These are phyloP conservation scores for Penicillium dipodomyicola DNA, from an alignment of 495 filamentous ascomycete species.

Conservation along the genomic window DNA sequence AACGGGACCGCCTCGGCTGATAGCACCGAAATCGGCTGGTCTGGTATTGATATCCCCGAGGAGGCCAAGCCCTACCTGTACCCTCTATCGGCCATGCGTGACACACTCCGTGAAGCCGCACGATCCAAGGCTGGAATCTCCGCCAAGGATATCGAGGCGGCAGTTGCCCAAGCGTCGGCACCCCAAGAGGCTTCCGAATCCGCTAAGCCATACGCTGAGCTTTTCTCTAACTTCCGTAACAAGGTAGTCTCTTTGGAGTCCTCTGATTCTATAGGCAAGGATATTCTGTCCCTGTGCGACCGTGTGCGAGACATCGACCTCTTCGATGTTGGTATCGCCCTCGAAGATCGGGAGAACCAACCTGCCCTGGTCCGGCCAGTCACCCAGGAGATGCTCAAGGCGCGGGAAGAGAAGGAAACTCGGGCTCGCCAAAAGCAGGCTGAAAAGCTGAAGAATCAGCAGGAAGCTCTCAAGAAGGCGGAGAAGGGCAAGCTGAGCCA, in stretches of 20 bases:
- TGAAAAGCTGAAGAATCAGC: constrained; percentile 56
- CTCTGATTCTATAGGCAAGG: constrained; percentile 48
- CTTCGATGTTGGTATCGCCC: constrained; percentile 75
- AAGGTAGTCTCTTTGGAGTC: constrained; percentile 47
- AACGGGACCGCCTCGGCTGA: constrained; percentile 59
- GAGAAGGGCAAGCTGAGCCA: constrained; percentile 72
- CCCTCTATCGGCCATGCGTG: constrained; percentile 62
- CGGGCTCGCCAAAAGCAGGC: constrained; percentile 53
- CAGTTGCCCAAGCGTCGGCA: constrained; percentile 22
- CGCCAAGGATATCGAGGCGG: constrained; percentile 32
- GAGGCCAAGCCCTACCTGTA: constrained; percentile 63
- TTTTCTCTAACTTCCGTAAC: constrained; percentile 38
- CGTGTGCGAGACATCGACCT: constrained; percentile 75
- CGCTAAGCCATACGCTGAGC: constrained; percentile 38
- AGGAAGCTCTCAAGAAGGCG: constrained; percentile 54
- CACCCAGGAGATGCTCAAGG: constrained; percentile 66
- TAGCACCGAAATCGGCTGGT: constrained; percentile 75
- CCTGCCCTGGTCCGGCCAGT: constrained; percentile 84
- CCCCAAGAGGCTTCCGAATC: constrained; percentile 29
- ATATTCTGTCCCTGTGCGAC: constrained; percentile 71
- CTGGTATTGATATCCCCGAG: constrained; percentile 62
- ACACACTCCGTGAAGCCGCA: constrained; percentile 62
- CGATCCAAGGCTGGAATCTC: constrained; percentile 38
- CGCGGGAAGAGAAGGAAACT: constrained; percentile 64
- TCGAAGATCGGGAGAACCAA: constrained; percentile 76